A percentile compares a stretch with the other conserved stretches of the same genome.
Conservation (phyloP, 352 stramenopile genomes). For the Pythium folliculosum region DNA sequence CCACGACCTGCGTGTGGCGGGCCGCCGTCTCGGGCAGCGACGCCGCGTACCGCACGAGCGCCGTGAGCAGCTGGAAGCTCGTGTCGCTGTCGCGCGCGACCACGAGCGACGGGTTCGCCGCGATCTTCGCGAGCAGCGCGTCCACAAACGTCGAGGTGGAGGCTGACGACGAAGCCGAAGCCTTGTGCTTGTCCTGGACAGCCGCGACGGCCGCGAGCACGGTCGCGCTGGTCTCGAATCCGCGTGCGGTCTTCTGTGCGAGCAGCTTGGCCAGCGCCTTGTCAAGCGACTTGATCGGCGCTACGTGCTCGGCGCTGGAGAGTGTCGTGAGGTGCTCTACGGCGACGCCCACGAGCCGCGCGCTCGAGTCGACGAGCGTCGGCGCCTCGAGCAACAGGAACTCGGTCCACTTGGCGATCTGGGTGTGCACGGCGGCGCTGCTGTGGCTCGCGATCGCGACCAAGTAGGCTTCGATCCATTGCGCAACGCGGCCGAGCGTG, state of each 20-base stretch:
- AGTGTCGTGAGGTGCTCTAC: slow-evolving; percentile 11
- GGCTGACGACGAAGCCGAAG: not conserved
- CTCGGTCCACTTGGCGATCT: slow-evolving; percentile 16
- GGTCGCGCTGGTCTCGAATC: slow-evolving; percentile 15
- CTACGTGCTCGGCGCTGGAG: not conserved
- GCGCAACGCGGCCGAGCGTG: slow-evolving; percentile 34
- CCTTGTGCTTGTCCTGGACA: slow-evolving; percentile 33
- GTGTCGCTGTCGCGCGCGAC: slow-evolving; percentile 11
- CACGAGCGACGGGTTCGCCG: slow-evolving; percentile 13
- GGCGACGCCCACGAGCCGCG: slow-evolving; percentile 9
- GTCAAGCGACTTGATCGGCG: not conserved
- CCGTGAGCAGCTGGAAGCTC: slow-evolving; percentile 48
- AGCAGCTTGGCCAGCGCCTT: slow-evolving; percentile 19
- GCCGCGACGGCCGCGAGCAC: slow-evolving; percentile 27
- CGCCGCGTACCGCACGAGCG: slow-evolving; percentile 50
- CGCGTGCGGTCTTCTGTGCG: slow-evolving; percentile 16
- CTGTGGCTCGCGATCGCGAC: slow-evolving; percentile 7
- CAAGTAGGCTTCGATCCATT: slow-evolving; percentile 32
- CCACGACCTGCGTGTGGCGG: slow-evolving; percentile 12
- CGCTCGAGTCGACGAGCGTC: slow-evolving; percentile 9
- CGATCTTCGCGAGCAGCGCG: slow-evolving; percentile 33
- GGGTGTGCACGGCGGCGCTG: not conserved
- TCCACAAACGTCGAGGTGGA: slow-evolving; percentile 31
- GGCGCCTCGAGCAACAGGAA: slow-evolving; percentile 20
- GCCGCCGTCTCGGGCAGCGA: slow-evolving; percentile 4